Conservation (phyloP, 257 asterid species). For the Marsdenia floribunda region DNA sequence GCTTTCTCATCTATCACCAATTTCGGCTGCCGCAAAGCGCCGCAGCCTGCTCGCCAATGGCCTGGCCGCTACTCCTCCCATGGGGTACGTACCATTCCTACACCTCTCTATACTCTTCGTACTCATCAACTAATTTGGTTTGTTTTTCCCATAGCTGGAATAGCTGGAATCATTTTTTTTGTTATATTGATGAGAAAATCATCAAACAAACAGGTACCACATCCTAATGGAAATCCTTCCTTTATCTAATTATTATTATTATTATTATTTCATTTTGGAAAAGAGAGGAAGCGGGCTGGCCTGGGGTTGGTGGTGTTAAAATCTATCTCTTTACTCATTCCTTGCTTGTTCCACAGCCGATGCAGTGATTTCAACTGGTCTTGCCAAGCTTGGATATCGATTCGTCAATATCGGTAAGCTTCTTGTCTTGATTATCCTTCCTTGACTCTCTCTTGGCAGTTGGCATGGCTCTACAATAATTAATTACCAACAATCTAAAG, state of each 20-base stretch:
- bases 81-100: neutral
- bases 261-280: no score
- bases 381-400: conserved; percentile 67
- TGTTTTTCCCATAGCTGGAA: conserved; percentile 56
- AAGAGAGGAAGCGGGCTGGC: no score
- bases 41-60: conserved; percentile 9
- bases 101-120: no score
- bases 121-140: neutral
- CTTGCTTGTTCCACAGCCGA: conserved; percentile 48
- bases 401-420: conserved; percentile 77
- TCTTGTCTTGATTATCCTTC: neutral
- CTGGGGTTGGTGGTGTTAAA: no score
- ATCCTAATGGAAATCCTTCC: neutral
- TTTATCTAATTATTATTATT: neutral
- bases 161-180: conserved; percentile 86
- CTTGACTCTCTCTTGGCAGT: neutral
- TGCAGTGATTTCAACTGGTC: conserved; percentile 90
- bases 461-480: conserved; percentile 3
- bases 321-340: neutral
- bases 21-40: neutral
- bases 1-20: neutral
- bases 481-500: conserved; percentile 8
- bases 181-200: conserved; percentile 61
- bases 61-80: conserved; percentile 11
- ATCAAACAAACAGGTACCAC: conserved; percentile 63